These are phyloP conservation scores for Plasmodium adleri DNA, from an alignment of 169 alveolate genomes.

Conservation along the genomic window DNA sequence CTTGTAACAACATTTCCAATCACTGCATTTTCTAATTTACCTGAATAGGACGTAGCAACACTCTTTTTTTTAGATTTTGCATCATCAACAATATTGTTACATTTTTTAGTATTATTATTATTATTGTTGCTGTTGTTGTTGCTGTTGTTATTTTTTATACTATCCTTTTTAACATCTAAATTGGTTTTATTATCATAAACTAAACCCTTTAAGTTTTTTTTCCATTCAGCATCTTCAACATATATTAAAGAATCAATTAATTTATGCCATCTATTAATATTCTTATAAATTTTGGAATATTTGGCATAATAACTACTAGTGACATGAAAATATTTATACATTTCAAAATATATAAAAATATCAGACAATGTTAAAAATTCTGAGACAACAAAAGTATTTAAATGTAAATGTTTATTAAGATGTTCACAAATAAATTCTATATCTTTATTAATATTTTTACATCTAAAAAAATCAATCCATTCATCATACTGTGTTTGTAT, in stretches of 20 bases:
- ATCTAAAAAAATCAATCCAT: conserved; percentile 52
- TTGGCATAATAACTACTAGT: neutral
- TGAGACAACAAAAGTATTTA: conserved; percentile 33
- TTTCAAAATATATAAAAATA: conserved; percentile 53
- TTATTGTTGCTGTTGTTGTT: too few relatives aligned
- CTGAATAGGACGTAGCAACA: conserved; percentile 75
- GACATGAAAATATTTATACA: conserved; percentile 46
- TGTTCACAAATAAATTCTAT: conserved; percentile 26
- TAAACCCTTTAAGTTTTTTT: neutral
- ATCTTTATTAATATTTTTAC: conserved; percentile 29
- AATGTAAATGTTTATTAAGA: conserved; percentile 54
- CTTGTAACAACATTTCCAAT: conserved; percentile 98
- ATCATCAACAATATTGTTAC: neutral
- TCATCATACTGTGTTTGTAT: conserved; percentile 70
- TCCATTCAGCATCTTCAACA: conserved; percentile 10
- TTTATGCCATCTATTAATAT: conserved; percentile 63
- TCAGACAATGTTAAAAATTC: conserved; percentile 61
- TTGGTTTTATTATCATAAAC: neutral
- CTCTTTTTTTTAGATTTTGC: conserved; percentile 11
- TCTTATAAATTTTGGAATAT: conserved; percentile 22
- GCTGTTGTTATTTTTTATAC: neutral
- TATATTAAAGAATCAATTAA: conserved; percentile 16
- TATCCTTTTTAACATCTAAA: conserved; percentile 2
- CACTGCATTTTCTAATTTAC: conserved; percentile 92
- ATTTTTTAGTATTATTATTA: too few relatives aligned